phyloP scores from a whole-genome alignment of 805 yeast genomes.

The Ogataea haglerorum region DNA sequence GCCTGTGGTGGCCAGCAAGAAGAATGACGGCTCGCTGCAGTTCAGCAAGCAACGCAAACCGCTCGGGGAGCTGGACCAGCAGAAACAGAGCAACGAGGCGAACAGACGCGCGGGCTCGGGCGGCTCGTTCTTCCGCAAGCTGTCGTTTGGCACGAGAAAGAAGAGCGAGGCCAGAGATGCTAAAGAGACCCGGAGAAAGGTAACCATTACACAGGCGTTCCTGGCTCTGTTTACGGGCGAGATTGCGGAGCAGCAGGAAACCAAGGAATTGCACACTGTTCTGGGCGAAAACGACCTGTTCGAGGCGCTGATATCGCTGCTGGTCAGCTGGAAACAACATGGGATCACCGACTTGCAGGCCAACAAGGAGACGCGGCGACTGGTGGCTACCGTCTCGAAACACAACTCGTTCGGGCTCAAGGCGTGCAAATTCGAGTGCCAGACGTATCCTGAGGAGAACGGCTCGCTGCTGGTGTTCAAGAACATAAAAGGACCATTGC shows the following conservation, averaged over 20 bases:
- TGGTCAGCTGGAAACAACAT: conserved; percentile 66
- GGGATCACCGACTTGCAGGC: conserved; percentile 58
- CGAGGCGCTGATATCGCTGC: conserved; percentile 58
- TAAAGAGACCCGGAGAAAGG: conserved; percentile 19
- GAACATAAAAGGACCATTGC: conserved; percentile 62
- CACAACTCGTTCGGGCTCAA: conserved; percentile 59
- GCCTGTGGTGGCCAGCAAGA: conserved; percentile 14
- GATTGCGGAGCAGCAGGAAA: conserved; percentile 22
- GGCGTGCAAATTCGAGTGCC: conserved; percentile 60
- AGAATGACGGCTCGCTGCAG: conserved; percentile 13
- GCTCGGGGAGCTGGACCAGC: conserved; percentile 23
- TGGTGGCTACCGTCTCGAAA: conserved; percentile 62
- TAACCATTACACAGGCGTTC: conserved; percentile 31
- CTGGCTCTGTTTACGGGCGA: conserved; percentile 39
- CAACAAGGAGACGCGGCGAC: conserved; percentile 39
- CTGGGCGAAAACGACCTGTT: conserved; percentile 52
- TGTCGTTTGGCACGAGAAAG: conserved; percentile 48
- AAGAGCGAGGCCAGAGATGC: conserved; percentile 4
- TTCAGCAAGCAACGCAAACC: conserved; percentile 25
- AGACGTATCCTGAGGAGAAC: conserved; percentile 35
- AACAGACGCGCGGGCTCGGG: conserved; percentile 18
- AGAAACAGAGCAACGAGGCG: conserved; percentile 13
- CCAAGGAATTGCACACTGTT: conserved; percentile 34
- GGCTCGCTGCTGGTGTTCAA: conserved; percentile 54
- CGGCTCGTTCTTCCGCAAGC: conserved; percentile 41